Conservation (phyloP, 2,329 filamentous ascomycete species). For the Hymenoscyphus fraxineus region DNA sequence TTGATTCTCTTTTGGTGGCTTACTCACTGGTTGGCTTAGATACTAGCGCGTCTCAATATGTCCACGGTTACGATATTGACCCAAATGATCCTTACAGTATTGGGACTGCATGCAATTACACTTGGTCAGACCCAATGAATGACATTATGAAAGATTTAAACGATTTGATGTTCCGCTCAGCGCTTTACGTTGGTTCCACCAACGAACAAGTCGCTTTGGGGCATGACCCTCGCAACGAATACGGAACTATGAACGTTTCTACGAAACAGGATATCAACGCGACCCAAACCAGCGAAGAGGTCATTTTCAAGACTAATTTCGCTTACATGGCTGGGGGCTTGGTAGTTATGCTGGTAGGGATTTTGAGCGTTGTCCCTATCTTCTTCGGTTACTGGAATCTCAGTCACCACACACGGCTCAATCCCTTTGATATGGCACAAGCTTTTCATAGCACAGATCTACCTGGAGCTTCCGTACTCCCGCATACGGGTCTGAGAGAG, state of each 20-base stretch:
- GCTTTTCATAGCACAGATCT: constrained; percentile 16
- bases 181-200: constrained; percentile 7
- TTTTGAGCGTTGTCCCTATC: constrained; percentile 5
- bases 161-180: constrained; percentile 13
- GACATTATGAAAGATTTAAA: constrained; percentile 15
- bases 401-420: constrained; percentile 9
- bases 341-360: constrained; percentile 2
- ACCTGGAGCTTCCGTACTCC: not conserved
- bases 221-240: no score
- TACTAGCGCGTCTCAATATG: constrained; percentile 1
- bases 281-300: not conserved
- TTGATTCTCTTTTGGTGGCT: no score
- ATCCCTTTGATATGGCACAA: constrained; percentile 19
- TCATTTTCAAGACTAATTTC: constrained; percentile 8
- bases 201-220: not conserved
- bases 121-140: constrained; percentile 15
- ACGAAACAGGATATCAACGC: constrained; percentile 1
- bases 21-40: not conserved
- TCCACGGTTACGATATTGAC: not conserved
- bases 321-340: not conserved
- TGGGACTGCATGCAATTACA: constrained; percentile 6
- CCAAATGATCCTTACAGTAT: not conserved
- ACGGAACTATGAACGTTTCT: not conserved
- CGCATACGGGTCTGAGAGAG: no score
- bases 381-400: constrained; percentile 19